Conservation (phyloP, 2,329 filamentous ascomycete genomes). For the Aureobasidium sp. region DNA sequence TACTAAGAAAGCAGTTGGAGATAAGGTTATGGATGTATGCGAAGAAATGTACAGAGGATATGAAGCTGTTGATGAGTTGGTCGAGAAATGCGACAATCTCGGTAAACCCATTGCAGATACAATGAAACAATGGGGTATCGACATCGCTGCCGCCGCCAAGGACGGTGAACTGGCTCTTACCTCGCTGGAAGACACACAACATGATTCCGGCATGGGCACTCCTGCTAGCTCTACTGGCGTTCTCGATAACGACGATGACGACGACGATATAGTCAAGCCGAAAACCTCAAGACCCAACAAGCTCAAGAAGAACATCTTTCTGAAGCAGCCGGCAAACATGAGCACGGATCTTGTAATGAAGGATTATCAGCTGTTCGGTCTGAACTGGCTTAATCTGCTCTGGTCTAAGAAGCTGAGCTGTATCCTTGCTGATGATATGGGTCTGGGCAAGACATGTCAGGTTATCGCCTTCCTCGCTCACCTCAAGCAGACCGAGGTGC, state of each 20-base stretch:
- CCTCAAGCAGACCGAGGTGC: slow-evolving; percentile 59
- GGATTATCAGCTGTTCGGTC: slow-evolving; percentile 84
- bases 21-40: slow-evolving; percentile 58
- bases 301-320: slow-evolving; percentile 35
- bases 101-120: slow-evolving; percentile 57
- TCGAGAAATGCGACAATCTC: slow-evolving; percentile 64
- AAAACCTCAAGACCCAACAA: slow-evolving; percentile 24
- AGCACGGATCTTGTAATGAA: slow-evolving; percentile 69
- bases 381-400: slow-evolving; percentile 88
- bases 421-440: slow-evolving; percentile 97
- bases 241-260: slow-evolving; percentile 24
- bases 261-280: slow-evolving; percentile 24
- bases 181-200: slow-evolving; percentile 40
- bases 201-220: slow-evolving; percentile 62
- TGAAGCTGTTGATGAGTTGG: slow-evolving; percentile 73
- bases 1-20: slow-evolving; percentile 48
- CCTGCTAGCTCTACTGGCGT: slow-evolving; percentile 35
- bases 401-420: slow-evolving; percentile 73
- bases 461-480: slow-evolving; percentile 88
- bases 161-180: slow-evolving; percentile 54
- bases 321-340: slow-evolving; percentile 71
- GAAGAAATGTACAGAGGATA: slow-evolving; percentile 70
- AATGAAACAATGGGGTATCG: slow-evolving; percentile 61
- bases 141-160: slow-evolving; percentile 52
- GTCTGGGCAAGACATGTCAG: slow-evolving; percentile 87